Evolutionary conservation across 1,139 yeast genomes (phyloP).

Genomic region (Pichia sp.): DNA sequence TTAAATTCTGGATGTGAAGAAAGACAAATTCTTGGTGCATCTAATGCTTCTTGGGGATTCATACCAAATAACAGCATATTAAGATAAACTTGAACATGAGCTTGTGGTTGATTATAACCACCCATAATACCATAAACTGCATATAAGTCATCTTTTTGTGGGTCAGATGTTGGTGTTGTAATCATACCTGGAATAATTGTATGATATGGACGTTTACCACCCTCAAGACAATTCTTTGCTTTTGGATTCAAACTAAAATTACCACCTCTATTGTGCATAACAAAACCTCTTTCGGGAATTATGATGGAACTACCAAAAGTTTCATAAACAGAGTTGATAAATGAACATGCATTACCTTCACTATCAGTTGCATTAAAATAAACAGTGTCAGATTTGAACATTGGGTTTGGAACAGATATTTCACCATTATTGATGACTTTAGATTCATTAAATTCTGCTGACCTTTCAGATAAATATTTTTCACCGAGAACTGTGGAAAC

Average conservation of each 20-base stretch:
- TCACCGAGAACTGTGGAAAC: constrained; percentile 34
- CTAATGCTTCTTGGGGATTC: constrained; percentile 69
- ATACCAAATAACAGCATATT: constrained; percentile 58
- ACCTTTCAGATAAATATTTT: constrained; percentile 45
- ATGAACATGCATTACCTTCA: constrained; percentile 77
- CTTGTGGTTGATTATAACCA: constrained; percentile 83
- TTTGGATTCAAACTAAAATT: constrained; percentile 61
- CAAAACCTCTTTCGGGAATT: constrained; percentile 62
- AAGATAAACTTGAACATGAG: constrained; percentile 71
- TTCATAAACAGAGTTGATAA: constrained; percentile 68
- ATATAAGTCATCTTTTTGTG: constrained; percentile 40
- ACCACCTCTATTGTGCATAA: constrained; percentile 70
- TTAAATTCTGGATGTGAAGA: constrained; percentile 41
- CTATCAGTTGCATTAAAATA: constrained; percentile 64
- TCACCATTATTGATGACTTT: constrained; percentile 39
- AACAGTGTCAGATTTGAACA: constrained; percentile 67
- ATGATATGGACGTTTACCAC: constrained; percentile 73
- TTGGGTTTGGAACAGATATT: constrained; percentile 52
- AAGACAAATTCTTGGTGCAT: constrained; percentile 68
- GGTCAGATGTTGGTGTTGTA: constrained; percentile 33
- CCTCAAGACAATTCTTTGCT: constrained; percentile 55
- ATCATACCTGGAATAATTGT: constrained; percentile 83
- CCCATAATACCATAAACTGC: constrained; percentile 85
- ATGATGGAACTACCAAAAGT: constrained; percentile 70
- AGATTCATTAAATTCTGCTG: constrained; percentile 38